Evolutionary conservation across 1,284 basidiomycete genomes (phyloP), one percentile per base, ranked within the genome.

Genomic region (Limonomyces culmigenus): DNA sequence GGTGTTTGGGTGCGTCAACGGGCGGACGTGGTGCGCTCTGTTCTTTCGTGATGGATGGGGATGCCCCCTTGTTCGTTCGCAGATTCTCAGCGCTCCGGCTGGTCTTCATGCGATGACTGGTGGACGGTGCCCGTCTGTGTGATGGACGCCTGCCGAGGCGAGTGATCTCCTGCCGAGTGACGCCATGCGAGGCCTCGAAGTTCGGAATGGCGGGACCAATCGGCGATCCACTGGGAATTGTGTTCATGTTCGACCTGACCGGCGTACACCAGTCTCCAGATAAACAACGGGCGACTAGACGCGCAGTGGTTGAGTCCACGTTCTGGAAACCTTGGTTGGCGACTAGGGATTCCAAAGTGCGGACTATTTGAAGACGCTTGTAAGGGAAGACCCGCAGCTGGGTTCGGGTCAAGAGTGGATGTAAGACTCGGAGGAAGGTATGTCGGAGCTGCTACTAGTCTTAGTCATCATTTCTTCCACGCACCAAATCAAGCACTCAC

Each of bases 371-470:
- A 0, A 78, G 66, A 3, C 91, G 80, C 54, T 99, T 99, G 64
- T 98, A 97, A 0, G 87, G 78, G 42, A 73, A 64, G 38, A 62
- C 62, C 21, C 78, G 76, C 4, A 99, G 67, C 54, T 98, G 95
- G 0, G 95, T 98, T 52, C 88, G 88, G 13, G 85, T 91, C 18
- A 98, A 67, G 3, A 99, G 74, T 0, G 93, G 93, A 50, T 97
- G 88, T 3, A 99, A 65, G 2, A 99, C 95, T 12, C 93, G 81
- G 14, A 98, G 75, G 51, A 93, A 98, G 0, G 93, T 97, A 54
- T 99, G 93, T 21, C 91, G 83, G 27, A 98, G 67, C 86, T 95
- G 49, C 8, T n/a, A n/a, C n/a, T n/a, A n/a, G n/a, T n/a, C n/a
- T n/a, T n/a, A n/a, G n/a, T n/a, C n/a, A n/a, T n/a, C n/a, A n/a